These are phyloP conservation scores for Rubus idaeus DNA, from an alignment of 306 rosid species.

Conservation along the genomic window DNA sequence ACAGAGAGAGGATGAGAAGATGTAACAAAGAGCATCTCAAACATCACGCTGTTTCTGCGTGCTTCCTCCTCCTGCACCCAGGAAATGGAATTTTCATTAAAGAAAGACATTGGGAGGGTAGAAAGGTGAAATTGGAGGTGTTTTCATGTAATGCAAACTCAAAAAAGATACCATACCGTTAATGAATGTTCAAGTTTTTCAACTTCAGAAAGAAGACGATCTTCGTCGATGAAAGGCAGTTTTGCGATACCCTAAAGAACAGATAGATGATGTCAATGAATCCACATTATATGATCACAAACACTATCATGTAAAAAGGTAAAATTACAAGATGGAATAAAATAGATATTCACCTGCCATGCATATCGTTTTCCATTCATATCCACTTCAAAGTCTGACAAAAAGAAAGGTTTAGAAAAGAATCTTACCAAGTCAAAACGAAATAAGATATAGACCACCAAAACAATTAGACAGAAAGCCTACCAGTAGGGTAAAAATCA, in stretches of 20 bases:
- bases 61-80: conserved; percentile 67
- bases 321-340: conserved; percentile 9
- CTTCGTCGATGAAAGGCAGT: conserved; percentile 94
- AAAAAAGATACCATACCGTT: conserved; percentile 50
- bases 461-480: conserved; percentile 21
- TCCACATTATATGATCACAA: conserved; percentile 5
- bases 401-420: conserved; percentile 28
- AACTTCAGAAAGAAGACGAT: conserved; percentile 86
- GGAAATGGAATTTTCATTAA: not conserved
- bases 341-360: conserved; percentile 74
- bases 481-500: conserved; percentile 92
- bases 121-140: not conserved
- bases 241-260: conserved; percentile 84
- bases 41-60: conserved; percentile 73
- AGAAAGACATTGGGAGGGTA: not conserved
- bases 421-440: conserved; percentile 3
- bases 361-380: conserved; percentile 97
- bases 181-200: conserved; percentile 61
- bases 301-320: not conserved
- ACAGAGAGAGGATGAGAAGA: conserved; percentile 96
- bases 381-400: conserved; percentile 95
- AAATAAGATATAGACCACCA: not conserved
- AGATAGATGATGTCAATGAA: conserved; percentile 25
- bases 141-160: not conserved
- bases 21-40: conserved; percentile 84